Evolutionary conservation across 352 stramenopile genomes (phyloP).

Genomic region (Globisporangium acanthophoron): DNA sequence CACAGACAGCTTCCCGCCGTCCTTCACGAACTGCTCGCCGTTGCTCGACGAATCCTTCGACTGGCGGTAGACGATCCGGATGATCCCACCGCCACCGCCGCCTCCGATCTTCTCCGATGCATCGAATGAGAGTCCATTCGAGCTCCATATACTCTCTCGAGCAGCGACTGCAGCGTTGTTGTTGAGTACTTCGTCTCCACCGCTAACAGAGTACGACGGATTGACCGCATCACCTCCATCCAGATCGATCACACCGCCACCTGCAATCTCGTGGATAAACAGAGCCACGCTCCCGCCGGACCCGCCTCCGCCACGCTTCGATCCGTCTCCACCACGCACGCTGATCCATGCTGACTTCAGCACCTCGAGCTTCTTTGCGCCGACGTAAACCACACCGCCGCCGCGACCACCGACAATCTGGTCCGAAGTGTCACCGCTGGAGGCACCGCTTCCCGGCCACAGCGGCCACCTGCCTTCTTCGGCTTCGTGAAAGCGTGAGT

Average conservation of each 20-base stretch:
- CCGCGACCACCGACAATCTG: conserved; percentile 57
- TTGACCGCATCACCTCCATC: conserved; percentile 38
- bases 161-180: background rate
- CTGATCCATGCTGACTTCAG: conserved; percentile 36
- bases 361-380: conserved; percentile 42
- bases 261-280: conserved; percentile 51
- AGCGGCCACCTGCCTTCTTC: conserved; percentile 32
- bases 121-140: conserved; percentile 6
- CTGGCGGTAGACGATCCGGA: conserved; percentile 51
- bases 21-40: conserved; percentile 49
- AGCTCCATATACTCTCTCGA: conserved; percentile 26
- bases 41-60: conserved; percentile 20
- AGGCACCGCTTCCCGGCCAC: conserved; percentile 63
- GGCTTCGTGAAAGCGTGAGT: background rate
- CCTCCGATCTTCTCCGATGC: conserved; percentile 33
- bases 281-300: conserved; percentile 61
- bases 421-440: conserved; percentile 40
- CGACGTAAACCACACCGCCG: conserved; percentile 69
- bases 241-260: conserved; percentile 51
- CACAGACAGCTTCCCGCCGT: conserved; percentile 41
- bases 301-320: conserved; percentile 62
- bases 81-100: conserved; percentile 49
- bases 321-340: conserved; percentile 44
- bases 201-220: conserved; percentile 1
- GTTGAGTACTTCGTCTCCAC: background rate